Conservation (phyloP, 2,329 filamentous ascomycete genomes). For the Penicillium sp. region DNA sequence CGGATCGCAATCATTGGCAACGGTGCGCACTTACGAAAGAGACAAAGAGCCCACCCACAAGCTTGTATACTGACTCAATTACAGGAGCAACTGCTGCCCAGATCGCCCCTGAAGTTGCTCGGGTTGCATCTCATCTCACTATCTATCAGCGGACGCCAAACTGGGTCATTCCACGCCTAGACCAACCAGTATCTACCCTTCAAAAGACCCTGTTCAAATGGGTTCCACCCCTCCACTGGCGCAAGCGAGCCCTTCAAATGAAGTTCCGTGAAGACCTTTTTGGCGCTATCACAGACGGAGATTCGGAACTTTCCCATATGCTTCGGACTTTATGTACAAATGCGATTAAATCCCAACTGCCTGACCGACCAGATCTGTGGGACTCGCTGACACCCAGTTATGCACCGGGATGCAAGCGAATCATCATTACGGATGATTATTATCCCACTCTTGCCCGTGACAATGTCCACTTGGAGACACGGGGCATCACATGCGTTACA, state of each 20-base stretch:
- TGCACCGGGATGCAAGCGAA: constrained; percentile 18
- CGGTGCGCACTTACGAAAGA: constrained; percentile 32
- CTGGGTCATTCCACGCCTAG: constrained; percentile 56
- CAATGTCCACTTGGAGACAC: constrained; percentile 45
- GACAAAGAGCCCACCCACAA: not conserved
- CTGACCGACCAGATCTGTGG: constrained; percentile 50
- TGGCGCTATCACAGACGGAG: constrained; percentile 40
- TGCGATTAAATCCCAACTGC: constrained; percentile 47
- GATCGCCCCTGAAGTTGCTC: constrained; percentile 57
- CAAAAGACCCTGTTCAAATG: constrained; percentile 47
- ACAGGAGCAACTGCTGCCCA: constrained; percentile 56
- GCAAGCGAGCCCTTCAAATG: constrained; percentile 53
- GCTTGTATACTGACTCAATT: not conserved
- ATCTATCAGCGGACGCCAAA: constrained; percentile 60
- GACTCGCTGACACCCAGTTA: constrained; percentile 50
- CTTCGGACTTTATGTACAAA: constrained; percentile 36
- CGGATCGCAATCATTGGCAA: constrained; percentile 60
- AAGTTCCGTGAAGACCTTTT: constrained; percentile 53
- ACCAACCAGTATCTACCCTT: constrained; percentile 45
- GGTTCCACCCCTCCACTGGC: constrained; percentile 50
- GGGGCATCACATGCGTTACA: constrained; percentile 47
- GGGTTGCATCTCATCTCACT: constrained; percentile 48
- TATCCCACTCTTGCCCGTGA: constrained; percentile 18
- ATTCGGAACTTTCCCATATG: constrained; percentile 41
- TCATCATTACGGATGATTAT: constrained; percentile 19